Percentiles rank a stretch among this genome's conserved stretches.
Evolutionary conservation across 768 basidiomycete species (phyloP).

Genomic region (Lactifluus volemus): DNA sequence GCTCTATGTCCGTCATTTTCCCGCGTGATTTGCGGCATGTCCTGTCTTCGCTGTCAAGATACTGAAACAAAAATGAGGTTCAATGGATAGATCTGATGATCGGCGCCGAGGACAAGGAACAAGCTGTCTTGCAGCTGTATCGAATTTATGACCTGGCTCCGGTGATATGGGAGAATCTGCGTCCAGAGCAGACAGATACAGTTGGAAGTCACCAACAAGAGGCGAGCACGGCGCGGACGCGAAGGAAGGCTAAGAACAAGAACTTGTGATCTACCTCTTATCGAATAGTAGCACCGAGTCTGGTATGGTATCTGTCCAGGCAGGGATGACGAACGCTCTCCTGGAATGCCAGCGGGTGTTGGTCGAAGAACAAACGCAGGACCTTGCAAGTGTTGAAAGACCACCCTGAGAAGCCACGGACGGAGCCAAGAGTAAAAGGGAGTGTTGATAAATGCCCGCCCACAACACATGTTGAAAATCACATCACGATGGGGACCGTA

Average conservation of each 20-base stretch:
- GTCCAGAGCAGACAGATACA: conserved; percentile 23
- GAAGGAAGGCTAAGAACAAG: neutral
- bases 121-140: conserved; percentile 82
- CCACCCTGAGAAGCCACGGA: no score
- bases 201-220: neutral
- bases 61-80: no score
- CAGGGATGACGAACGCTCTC: neutral
- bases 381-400: no score
- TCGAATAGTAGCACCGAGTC: neutral
- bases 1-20: no score
- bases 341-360: neutral
- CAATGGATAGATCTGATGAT: conserved; percentile 69
- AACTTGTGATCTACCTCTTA: neutral
- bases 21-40: no score
- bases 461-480: no score
- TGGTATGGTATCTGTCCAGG: neutral
- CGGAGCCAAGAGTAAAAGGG: no score
- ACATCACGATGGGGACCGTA: no score
- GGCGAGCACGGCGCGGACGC: neutral
- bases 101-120: conserved; percentile 90
- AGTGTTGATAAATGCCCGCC: no score
- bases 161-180: conserved; percentile 42
- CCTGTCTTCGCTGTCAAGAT: no score
- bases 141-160: conserved; percentile 53
- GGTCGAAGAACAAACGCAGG: neutral